These are phyloP conservation scores for Termitomyces heimii DNA, from an alignment of 768 basidiomycete species.

Conservation along the genomic window DNA sequence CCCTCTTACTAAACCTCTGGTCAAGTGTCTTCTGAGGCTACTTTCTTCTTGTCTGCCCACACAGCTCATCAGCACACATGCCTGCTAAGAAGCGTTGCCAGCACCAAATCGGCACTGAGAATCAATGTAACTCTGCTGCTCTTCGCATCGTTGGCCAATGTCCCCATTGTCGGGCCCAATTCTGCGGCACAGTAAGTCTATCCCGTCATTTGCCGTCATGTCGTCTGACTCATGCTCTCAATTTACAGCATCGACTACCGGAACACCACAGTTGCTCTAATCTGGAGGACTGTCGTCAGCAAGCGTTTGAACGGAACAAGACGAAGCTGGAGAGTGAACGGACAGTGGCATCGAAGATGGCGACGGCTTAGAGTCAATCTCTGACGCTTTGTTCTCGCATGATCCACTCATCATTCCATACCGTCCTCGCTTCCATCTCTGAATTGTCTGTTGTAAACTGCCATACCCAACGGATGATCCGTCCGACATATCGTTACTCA, in stretches of 20 bases:
- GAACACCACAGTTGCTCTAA: constrained; percentile 85
- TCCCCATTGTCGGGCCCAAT: constrained; percentile 70
- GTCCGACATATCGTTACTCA: background rate
- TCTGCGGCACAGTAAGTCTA: constrained; percentile 67
- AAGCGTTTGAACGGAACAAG: constrained; percentile 88
- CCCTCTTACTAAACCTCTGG: background rate
- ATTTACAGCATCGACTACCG: constrained; percentile 73
- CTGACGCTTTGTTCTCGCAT: background rate
- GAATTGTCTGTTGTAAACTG: constrained; percentile 6
- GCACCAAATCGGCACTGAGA: constrained; percentile 41
- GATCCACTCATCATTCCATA: constrained; percentile 1
- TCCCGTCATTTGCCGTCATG: constrained; percentile 3
- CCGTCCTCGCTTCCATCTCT: constrained; percentile 7
- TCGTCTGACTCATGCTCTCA: constrained; percentile 13
- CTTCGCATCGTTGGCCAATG: constrained; percentile 84
- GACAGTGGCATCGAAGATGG: constrained; percentile 84
- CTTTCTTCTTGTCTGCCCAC: background rate
- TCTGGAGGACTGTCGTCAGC: constrained; percentile 78
- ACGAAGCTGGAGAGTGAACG: constrained; percentile 82
- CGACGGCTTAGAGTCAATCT: constrained; percentile 48
- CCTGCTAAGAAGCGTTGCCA: constrained; percentile 87
- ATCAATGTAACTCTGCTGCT: constrained; percentile 71
- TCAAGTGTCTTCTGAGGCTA: background rate
- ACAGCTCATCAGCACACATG: constrained; percentile 29
- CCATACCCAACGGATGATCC: background rate